Evolutionary conservation across 805 yeast species (phyloP), one percentile per base, ranked within the genome.

Genomic region (Ogataea polymorpha): DNA sequence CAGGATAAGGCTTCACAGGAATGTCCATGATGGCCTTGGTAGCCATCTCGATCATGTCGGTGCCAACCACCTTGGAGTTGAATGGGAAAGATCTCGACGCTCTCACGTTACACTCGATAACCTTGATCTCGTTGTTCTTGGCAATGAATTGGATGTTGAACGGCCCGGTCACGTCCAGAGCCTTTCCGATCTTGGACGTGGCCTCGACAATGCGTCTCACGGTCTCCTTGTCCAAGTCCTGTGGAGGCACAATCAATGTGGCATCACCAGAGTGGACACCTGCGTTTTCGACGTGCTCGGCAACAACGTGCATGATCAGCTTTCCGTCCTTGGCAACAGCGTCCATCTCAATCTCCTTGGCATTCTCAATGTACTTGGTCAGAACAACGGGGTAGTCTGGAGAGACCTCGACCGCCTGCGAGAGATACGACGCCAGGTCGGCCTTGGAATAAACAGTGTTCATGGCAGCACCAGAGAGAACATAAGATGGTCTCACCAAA

Each of bases 211-310:
- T 88, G 67, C 97, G 78, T 49, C 76, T 70, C 39, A 91, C 96
- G 33, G 96, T 88, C 69, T 87, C 96, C 45, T 88, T 86, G 51
- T 84, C 91, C 56, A 93, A 76, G 61, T 87, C 95, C 71, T 91
- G 97, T 37, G 97, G 96, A 41, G 99, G 99, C 44, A 91, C 95
- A 64, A 91, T 86, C 59, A 91, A 71, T 35, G 98, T 93, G 47
- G 99, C 99, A 68, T 91, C 99, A 75, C 99, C 99, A 38, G 98
- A 91, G 68, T 91, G 99, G 32, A 91, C 96, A 78, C 99, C 99
- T 20, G 99, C 99, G 62, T 91, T 91, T 71, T 91, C 99, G 52
- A 93, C 96, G 65, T 91, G 99, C 69, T 93, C 98, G 41, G 96
- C 88, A 44, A 91, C 96, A 62, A 89, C 98, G 65, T 91, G 98